Conservation (phyloP, 352 stramenopile genomes). For the Aphanomyces astaci region DNA sequence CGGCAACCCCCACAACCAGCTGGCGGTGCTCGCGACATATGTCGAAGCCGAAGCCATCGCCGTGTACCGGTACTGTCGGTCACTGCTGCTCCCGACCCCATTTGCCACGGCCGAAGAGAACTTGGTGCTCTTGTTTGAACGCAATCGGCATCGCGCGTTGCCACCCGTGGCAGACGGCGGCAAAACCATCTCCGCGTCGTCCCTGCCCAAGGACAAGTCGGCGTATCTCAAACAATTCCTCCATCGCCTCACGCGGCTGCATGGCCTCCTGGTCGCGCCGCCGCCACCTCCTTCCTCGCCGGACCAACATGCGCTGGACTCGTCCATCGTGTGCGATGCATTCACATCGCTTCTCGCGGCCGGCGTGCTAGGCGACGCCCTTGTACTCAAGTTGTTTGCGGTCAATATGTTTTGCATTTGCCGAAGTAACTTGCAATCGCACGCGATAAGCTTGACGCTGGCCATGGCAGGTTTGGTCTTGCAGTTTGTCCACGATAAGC, state of each 20-base stretch:
- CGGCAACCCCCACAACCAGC: constrained; percentile 80
- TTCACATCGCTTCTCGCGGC: constrained; percentile 43
- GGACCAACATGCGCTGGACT: too few species aligned
- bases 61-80: constrained; percentile 86
- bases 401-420: constrained; percentile 71
- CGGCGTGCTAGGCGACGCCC: constrained; percentile 55
- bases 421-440: constrained; percentile 23
- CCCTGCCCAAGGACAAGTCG: constrained; percentile 55
- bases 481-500: constrained; percentile 34
- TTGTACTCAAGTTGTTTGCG: constrained; percentile 72
- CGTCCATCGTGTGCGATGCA: constrained; percentile 49
- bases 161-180: constrained; percentile 32
- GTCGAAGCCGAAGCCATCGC: constrained; percentile 85
- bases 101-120: constrained; percentile 87
- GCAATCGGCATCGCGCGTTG: constrained; percentile 64
- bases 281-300: too few species aligned
- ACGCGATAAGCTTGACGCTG: constrained; percentile 51
- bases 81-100: constrained; percentile 69
- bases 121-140: constrained; percentile 81
- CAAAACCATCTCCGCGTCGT: constrained; percentile 31
- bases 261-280: constrained; percentile 74
- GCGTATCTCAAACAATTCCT: constrained; percentile 83
- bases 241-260: constrained; percentile 74
- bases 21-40: constrained; percentile 78
- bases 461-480: constrained; percentile 41